Evolutionary conservation across 2,329 filamentous ascomycete species (phyloP).

Genomic region (Ophiocordyceps robertsii): DNA sequence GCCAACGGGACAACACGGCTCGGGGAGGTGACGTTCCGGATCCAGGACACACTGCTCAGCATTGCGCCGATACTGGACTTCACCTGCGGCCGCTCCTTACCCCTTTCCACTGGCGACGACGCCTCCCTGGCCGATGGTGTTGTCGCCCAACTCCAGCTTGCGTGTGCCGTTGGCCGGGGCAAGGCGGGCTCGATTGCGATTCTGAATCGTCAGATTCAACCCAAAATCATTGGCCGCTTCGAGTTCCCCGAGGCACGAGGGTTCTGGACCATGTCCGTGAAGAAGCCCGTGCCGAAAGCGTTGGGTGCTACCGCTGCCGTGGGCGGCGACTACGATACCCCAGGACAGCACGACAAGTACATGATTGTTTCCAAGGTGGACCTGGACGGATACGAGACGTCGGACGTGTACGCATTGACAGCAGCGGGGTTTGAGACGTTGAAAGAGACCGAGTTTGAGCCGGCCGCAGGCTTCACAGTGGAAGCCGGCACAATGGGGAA

Average conservation of each 20-base stretch:
- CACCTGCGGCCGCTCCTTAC: constrained; percentile 47
- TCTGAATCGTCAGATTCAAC: constrained; percentile 65
- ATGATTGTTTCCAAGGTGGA: constrained; percentile 70
- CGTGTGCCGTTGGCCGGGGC: constrained; percentile 49
- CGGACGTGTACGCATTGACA: constrained; percentile 66
- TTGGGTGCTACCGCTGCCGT: constrained; percentile 36
- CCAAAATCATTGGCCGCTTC: constrained; percentile 55
- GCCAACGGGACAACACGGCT: constrained; percentile 30
- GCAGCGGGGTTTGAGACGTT: constrained; percentile 61
- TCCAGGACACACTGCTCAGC: constrained; percentile 66
- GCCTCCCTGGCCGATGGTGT: constrained; percentile 28
- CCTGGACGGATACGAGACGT: constrained; percentile 57
- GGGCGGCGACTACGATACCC: constrained; percentile 40
- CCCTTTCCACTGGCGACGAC: constrained; percentile 30
- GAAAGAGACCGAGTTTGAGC: constrained; percentile 80
- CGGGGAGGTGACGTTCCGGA: constrained; percentile 57
- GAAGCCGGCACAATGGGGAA: constrained; percentile 75
- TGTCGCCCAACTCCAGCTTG: constrained; percentile 43
- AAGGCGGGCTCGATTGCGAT: constrained; percentile 58
- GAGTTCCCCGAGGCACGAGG: constrained; percentile 60
- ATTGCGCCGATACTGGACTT: constrained; percentile 69
- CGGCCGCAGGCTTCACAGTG: constrained; percentile 73
- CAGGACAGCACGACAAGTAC: constrained; percentile 59
- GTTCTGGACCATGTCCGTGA: constrained; percentile 69
- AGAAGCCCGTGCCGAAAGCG: constrained; percentile 50